Base-by-base conservation (phyloP, 2,329 filamentous ascomycete species). In the Monilinia vaccinii-corymbosi region DNA sequence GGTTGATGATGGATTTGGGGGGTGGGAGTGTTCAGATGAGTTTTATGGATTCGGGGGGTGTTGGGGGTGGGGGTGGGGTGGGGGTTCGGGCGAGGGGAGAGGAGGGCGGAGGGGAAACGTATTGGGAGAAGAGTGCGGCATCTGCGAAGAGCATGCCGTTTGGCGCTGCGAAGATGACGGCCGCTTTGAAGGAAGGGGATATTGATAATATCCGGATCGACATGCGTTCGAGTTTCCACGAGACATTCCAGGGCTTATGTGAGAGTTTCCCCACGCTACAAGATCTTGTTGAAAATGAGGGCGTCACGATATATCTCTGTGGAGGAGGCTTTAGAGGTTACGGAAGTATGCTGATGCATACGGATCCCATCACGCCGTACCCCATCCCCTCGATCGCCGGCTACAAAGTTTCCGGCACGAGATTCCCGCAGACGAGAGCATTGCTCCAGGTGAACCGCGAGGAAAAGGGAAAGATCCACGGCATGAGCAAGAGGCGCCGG, bases 311-410 rank as follows among this genome's bases (percentile, higher is more conserved):
- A 10, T 96, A 92, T 71, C 84, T 97, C 60, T 96, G 89, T 63
- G 92, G 92, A 47, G 92, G 92, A 28, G 92, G 92, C 0, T 96
- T 96, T 71, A 80, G 92, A 40, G 92, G 92, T 18, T 96, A 95
- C 78, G 92, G 91, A 8, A 95, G 90, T 73, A 85, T 96, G 69
- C 79, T 96, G 56, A 92, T 96, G 87, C 85, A 88, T 70, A 81
- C 83, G 65, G 88, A 93, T 68, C 74, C 77, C 7, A 81, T 90
- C 47, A 77, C 81, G 58, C 90, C 90, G 0, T 97, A 96, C 71
- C 92, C 92, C 0, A 88, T 96, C 31, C 83, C 90, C 0, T 85
- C 87, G 23, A 87, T 94, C 72, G 92, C 91, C 63, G 86, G 88
- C 2, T 96, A 94, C 73, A 82, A 78, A 10, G 88, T 86, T 1